Evolutionary conservation across 2,329 filamentous ascomycete genomes (phyloP), one percentile per base, ranked within the genome.

Genomic region (Hysterium pulicare): DNA sequence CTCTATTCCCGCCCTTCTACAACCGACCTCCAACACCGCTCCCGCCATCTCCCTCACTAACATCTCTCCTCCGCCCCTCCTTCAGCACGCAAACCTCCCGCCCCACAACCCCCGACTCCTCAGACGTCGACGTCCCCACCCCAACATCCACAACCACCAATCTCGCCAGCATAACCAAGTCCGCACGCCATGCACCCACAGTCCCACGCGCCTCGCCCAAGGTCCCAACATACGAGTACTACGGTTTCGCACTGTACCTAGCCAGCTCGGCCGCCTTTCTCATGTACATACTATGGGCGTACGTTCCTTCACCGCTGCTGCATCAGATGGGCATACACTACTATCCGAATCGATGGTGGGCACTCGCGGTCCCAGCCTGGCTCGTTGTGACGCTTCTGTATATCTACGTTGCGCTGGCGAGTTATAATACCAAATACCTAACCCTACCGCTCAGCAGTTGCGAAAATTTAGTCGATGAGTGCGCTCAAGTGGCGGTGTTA

Each of bases 151-250:
- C 71, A 1, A 69, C 75, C 2, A 79, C 78, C 45, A 78, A 79
- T 51, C 78, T 80, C 5, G 78, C 79, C 45, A 75, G 75, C 20
- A 75, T 80, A 47, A 76, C 76, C 3, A 76, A 74, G 60, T 82
- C 78, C 21, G 82, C 77, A 42, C 74, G 71, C 38, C 75, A 73
- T 55, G 78, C 72, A 47, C 78, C 74, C 48, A 84, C 79, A 2
- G 81, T 95, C 15, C 88, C 90, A 5, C 85, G 89, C 42, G 90
- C 90, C 2, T 85, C 85, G 41, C 93, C 93, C 2, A 90, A 93
- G 63, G 90, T 98, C 2, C 93, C 93, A n/a, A 98, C 93, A 0
- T 97, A 98, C 72, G 93, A 98, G 66, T 98, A 97, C 79, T 97
- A 97, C 66, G 93, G 93, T 64, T 98, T 98, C 70, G 91, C 95